Base-by-base conservation (phyloP, 768 basidiomycete species). In the Suillus lakei region DNA sequence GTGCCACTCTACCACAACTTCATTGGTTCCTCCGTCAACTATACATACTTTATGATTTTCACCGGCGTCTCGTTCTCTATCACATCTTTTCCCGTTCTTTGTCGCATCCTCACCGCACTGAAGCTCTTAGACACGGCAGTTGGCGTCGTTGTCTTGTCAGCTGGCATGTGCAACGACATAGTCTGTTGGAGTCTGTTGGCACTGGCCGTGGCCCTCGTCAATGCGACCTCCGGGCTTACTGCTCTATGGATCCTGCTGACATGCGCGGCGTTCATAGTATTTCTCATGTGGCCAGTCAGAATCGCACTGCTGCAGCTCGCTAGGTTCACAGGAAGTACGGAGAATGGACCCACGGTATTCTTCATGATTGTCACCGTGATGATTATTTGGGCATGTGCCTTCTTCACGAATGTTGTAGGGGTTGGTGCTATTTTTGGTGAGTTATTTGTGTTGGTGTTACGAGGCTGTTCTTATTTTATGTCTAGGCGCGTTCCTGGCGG, bases 391-490 rank as follows among this genome's bases (percentile, higher is more conserved):
- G 88, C 85, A 0, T 93, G 90, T 2, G 91, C 96, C 0, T 98
- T 97, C 79, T 91, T 98, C 73, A 97, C 95, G 0, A 96, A 97
- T 71, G 83, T 95, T 66, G 93, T 98, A 70, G 97, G 95, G n/a
- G 92, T 95, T 13, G 91, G 93, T 73, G 91, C 94, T 21, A 94
- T 96, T 65, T 97, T 97, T 72, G 95, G 95, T 86, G 62, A 32
- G 79, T 68, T 4, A 65, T 60, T 9, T 63, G 18, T 41, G 30
- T 36, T 46, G 5, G 8, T 28, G 26, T 61, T 66, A 5, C 5
- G 18, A 28, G 0, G 38, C 2, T 16, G 7, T 10, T 8, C 36
- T 58, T 12, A 16, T 32, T 7, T 23, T 10, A n/a, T 71, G 30
- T 36, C 12, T 65, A 91, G 89, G 89, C 61, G 94, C 93, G 0